These are phyloP conservation scores for Kodamaea hsintzibuensis DNA, from an alignment of 805 yeast species.

Conservation along the genomic window DNA sequence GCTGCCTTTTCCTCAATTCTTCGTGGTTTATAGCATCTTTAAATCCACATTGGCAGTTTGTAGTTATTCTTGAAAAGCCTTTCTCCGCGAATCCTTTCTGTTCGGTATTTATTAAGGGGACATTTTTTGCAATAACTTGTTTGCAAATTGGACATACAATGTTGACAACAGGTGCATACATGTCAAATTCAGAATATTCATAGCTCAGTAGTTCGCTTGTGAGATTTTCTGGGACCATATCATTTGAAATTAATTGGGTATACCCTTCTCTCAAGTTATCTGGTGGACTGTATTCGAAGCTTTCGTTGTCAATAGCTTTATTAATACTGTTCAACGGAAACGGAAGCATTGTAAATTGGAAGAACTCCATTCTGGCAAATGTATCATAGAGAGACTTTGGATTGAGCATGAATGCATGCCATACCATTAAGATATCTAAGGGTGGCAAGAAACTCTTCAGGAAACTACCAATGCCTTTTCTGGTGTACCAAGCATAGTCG, in stretches of 20 bases:
- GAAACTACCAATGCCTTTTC: neutral
- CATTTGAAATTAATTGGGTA: neutral
- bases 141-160: slow-evolving; percentile 17
- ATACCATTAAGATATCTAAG: slow-evolving; percentile 24
- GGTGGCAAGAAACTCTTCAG: slow-evolving; percentile 18
- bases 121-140: slow-evolving; percentile 5
- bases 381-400: slow-evolving; percentile 18
- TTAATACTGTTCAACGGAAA: slow-evolving; percentile 19
- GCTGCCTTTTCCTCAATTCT: slow-evolving; percentile 19
- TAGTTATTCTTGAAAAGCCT: neutral
- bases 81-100: slow-evolving; percentile 16
- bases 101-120: slow-evolving; percentile 10
- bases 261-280: neutral
- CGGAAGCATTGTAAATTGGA: slow-evolving; percentile 15
- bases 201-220: neutral
- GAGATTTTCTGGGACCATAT: neutral
- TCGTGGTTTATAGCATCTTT: slow-evolving; percentile 16
- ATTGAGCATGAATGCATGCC: slow-evolving; percentile 25
- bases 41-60: neutral
- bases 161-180: neutral
- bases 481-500: neutral
- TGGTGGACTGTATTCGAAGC: slow-evolving; percentile 9
- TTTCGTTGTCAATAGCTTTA: slow-evolving; percentile 12
- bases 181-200: neutral
- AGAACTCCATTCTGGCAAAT: slow-evolving; percentile 16